Conservation (phyloP, 2,329 filamentous ascomycete genomes). For the Cordyceps fumosorosea region DNA sequence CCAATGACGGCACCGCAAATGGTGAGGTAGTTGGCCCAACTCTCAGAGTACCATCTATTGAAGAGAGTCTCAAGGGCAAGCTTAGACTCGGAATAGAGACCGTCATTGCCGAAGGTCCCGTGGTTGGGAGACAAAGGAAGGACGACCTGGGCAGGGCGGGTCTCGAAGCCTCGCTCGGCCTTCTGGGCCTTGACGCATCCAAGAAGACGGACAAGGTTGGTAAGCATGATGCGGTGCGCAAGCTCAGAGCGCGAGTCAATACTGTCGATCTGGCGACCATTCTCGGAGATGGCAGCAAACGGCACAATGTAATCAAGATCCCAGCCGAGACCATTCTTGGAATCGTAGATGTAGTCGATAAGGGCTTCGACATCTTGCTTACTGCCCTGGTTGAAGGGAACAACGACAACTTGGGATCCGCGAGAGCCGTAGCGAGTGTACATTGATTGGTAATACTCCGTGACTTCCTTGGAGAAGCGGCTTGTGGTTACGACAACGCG, state of each 20-base stretch:
- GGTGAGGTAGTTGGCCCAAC: slow-evolving; percentile 94
- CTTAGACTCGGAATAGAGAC: slow-evolving; percentile 97
- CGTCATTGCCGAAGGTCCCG: slow-evolving; percentile 95
- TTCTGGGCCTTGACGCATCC: slow-evolving; percentile 90
- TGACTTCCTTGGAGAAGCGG: slow-evolving; percentile 93
- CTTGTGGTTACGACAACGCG: slow-evolving; percentile 96
- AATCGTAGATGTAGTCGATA: slow-evolving; percentile 91
- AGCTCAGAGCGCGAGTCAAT: slow-evolving; percentile 98
- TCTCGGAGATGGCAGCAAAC: slow-evolving; percentile 96
- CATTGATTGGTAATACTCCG: slow-evolving; percentile 98
- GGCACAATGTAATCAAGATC: slow-evolving; percentile 94
- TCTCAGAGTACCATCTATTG: slow-evolving; percentile 97
- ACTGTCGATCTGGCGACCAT: slow-evolving; percentile 91
- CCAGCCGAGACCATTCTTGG: slow-evolving; percentile 95
- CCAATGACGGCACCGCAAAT: slow-evolving; percentile 98
- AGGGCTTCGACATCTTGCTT: slow-evolving; percentile 96
- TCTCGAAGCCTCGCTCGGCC: slow-evolving; percentile 80
- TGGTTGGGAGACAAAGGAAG: slow-evolving; percentile 95
- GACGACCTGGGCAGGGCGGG: slow-evolving; percentile 92
- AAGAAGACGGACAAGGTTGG: slow-evolving; percentile 86
- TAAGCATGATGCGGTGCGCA: slow-evolving; percentile 98
- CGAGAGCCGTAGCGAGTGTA: slow-evolving; percentile 90
- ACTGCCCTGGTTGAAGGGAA: slow-evolving; percentile 98
- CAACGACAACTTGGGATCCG: slow-evolving; percentile 93
- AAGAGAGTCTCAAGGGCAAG: slow-evolving; percentile 94